A percentile compares a stretch with the other conserved stretches of the same genome.
Conservation (phyloP, 176 grass and related monocot genomes). For the Olyra latifolia region DNA sequence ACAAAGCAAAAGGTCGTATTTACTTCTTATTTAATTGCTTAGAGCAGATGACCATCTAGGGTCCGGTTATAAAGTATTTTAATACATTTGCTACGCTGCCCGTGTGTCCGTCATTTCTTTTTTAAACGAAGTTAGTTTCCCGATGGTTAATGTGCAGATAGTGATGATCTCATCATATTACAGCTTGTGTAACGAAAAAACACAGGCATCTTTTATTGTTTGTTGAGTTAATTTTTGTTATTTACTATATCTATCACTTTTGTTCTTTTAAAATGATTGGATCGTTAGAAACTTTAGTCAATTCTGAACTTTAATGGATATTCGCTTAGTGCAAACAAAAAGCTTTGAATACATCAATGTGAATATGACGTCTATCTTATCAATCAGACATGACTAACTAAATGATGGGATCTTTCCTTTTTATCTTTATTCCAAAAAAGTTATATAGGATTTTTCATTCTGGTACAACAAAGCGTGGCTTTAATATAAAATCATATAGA, state of each 20-base stretch:
- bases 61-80: not conserved
- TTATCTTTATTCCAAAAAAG: not conserved
- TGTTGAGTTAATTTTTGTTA: not conserved
- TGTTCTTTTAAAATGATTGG: not conserved
- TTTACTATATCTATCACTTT: not conserved
- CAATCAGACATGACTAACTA: not conserved
- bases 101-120: not conserved
- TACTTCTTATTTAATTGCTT: not conserved
- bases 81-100: not conserved
- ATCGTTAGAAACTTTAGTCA: not conserved
- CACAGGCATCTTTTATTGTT: not conserved
- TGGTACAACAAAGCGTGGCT: not conserved
- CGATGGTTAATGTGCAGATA: not conserved
- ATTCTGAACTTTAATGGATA: not conserved
- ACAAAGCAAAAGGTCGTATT: not conserved
- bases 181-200: not conserved
- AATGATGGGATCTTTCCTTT: not conserved
- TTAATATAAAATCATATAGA: not conserved
- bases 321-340: not conserved
- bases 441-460: not conserved
- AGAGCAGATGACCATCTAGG: not conserved
- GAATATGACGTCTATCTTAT: not conserved
- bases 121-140: too few relatives aligned
- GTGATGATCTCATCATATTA: too few relatives aligned
- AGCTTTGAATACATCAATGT: too few relatives aligned